Evolutionary conservation across 208 protist genomes (phyloP).

Genomic region (Wallacemonas collosoma): DNA sequence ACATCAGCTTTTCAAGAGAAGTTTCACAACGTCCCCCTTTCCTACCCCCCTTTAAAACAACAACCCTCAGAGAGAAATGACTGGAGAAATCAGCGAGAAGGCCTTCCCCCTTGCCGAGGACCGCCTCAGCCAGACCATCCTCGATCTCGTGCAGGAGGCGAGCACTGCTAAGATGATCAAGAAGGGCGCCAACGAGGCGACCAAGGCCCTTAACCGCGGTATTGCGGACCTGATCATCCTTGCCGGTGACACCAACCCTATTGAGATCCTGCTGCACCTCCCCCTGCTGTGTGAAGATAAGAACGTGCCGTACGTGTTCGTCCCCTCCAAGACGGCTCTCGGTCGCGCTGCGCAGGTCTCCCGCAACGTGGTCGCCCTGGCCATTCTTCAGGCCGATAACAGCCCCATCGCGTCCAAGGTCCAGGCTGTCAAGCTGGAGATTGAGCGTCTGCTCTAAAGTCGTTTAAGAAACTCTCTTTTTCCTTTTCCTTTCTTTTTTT

Average conservation of each 20-base stretch:
- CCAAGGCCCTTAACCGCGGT: conserved; percentile 99
- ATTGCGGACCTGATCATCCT: conserved; percentile 99
- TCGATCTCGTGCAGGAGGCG: conserved; percentile 98
- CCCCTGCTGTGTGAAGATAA: conserved; percentile 99
- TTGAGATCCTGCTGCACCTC: conserved; percentile 99
- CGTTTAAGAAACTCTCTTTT: conserved; percentile 12
- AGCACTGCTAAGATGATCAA: conserved; percentile 98
- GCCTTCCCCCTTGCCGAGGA: conserved; percentile 98
- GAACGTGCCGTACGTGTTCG: conserved; percentile 99
- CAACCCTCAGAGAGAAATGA: conserved; percentile 56
- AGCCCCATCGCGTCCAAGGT: conserved; percentile 97
- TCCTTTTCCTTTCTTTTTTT: conserved; percentile 27
- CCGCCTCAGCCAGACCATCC: conserved; percentile 95
- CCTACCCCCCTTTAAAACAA: conserved; percentile 3
- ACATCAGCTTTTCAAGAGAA: background rate
- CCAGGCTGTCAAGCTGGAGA: conserved; percentile 96
- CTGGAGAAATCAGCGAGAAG: conserved; percentile 96
- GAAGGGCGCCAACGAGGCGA: conserved; percentile 99
- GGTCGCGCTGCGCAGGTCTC: conserved; percentile 98
- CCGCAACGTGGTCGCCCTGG: conserved; percentile 97
- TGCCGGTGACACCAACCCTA: conserved; percentile 99
- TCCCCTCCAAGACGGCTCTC: conserved; percentile 98
- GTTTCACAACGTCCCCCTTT: conserved; percentile 18
- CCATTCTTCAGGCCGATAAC: conserved; percentile 96
- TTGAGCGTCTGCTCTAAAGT: conserved; percentile 97